Evolutionary conservation across 768 basidiomycete genomes (phyloP).

Genomic region (Lactarius quietus): DNA sequence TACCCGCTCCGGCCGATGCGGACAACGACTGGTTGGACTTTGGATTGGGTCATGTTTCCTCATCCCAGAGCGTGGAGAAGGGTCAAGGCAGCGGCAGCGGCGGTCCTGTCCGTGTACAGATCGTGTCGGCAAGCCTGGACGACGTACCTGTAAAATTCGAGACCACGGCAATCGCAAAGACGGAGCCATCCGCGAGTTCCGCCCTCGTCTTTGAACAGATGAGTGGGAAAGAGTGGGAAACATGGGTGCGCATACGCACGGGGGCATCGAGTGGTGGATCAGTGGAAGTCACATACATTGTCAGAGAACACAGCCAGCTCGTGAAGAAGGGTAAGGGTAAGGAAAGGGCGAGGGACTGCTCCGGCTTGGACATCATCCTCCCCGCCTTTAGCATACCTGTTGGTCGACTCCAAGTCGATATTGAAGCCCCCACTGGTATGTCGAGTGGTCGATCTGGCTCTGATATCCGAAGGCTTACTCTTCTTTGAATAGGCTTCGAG

Average conservation of each 20-base stretch:
- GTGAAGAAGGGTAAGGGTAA: constrained; percentile 37
- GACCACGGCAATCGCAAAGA: constrained; percentile 41
- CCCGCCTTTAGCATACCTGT: constrained; percentile 74
- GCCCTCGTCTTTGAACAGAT: constrained; percentile 50
- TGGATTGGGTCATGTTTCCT: constrained; percentile 51
- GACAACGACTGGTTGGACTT: constrained; percentile 77
- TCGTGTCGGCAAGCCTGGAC: constrained; percentile 59
- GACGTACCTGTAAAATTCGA: constrained; percentile 63
- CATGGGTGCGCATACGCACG: constrained; percentile 60
- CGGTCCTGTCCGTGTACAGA: constrained; percentile 45
- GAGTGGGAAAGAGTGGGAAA: constrained; percentile 55
- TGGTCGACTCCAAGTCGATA: constrained; percentile 57
- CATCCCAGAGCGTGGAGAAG: constrained; percentile 26
- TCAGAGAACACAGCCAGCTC: constrained; percentile 33
- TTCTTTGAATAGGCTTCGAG: constrained; percentile 38
- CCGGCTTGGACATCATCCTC: constrained; percentile 47
- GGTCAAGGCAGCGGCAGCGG: constrained; percentile 17
- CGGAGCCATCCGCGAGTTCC: constrained; percentile 32
- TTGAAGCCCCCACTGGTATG: constrained; percentile 55
- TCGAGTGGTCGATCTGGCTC: background rate
- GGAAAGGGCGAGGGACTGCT: constrained; percentile 30
- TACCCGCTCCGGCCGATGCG: constrained; percentile 55
- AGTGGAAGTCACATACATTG: constrained; percentile 65
- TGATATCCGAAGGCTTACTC: background rate
- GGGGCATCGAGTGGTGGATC: constrained; percentile 50